Percentiles rank a stretch among this genome's conserved stretches.
Conservation (phyloP, 495 filamentous ascomycete species). For the Penicillium samsonianum region DNA sequence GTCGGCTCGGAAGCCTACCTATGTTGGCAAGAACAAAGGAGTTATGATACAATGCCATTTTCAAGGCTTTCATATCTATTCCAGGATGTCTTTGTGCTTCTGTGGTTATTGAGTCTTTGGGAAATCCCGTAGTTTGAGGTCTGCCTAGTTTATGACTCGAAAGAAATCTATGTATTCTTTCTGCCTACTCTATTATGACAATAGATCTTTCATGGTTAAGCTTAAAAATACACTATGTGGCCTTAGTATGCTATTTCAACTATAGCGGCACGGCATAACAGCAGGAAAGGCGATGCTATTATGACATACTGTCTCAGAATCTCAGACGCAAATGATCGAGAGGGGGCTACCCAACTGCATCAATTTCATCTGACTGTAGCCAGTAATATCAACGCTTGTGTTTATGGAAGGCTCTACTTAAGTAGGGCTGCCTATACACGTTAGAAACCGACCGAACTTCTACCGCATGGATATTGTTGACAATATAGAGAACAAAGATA, state of each 20-base stretch:
- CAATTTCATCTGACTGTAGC: background rate
- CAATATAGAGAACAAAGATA: background rate
- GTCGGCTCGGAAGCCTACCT: too few relatives aligned
- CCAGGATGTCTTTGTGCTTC: background rate
- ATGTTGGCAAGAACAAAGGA: background rate
- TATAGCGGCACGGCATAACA: background rate
- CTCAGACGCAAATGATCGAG: background rate
- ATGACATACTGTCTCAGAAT: background rate
- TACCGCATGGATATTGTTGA: background rate
- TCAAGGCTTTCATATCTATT: constrained; percentile 1
- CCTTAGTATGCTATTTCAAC: background rate
- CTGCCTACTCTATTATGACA: background rate
- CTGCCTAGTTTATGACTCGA: background rate
- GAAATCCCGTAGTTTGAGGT: background rate
- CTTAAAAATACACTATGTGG: background rate
- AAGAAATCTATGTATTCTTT: background rate
- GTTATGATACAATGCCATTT: background rate
- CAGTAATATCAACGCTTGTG: background rate
- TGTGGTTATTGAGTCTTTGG: background rate
- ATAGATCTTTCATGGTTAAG: background rate
- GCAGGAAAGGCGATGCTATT: background rate
- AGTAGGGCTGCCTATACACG: background rate
- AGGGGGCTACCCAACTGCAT: background rate
- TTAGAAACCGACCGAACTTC: background rate
- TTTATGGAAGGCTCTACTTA: background rate